Evolutionary conservation across 306 rosid genomes (phyloP), one percentile per base, ranked within the genome.

Genomic region (Myrica gale): DNA sequence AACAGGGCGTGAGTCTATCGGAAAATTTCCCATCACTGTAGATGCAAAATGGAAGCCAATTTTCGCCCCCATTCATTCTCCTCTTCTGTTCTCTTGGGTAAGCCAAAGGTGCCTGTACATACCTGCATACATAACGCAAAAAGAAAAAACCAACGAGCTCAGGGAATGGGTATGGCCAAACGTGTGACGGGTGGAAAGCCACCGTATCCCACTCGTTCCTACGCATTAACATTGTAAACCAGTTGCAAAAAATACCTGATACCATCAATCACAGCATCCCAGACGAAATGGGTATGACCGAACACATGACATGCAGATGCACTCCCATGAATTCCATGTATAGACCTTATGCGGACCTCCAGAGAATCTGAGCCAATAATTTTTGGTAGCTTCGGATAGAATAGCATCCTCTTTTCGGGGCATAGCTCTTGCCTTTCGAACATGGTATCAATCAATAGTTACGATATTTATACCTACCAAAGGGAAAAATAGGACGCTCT

Each of bases 391-490:
- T 82, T 89, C 37, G 96, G 98, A 73, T 93, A 93, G 86, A 91
- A 93, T 52, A 93, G 82, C 97, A 91, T 93, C 81, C 97, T 91
- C 82, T 93, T 93, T 90, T 93, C 97, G n/a, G 98, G 97, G 79
- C 96, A 88, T 41, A 93, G 90, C 83, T 93, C 98, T 66, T 81
- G 97, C 89, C 97, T 93, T 78, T 51, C 63, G 69, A 82, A 68
- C 74, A 82, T 60, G 67, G 39, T 26, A 48, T 32, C 37, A 80
- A 67, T 69, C 76, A 77, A 75, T 66, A 72, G 72, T 41, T 73
- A 20, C 9, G 63, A 20, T 9, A 57, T 20, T 37, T 57, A 20
- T 9, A 65, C 20, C 54, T 52, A 70, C 23, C 68, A 74, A 37
- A 71, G 45, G 41, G 57, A 53, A 41, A 53, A 51, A 39, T 61